These are phyloP conservation scores for Colletotrichum lindemuthianum DNA, from an alignment of 2,329 filamentous ascomycete species.

Conservation along the genomic window DNA sequence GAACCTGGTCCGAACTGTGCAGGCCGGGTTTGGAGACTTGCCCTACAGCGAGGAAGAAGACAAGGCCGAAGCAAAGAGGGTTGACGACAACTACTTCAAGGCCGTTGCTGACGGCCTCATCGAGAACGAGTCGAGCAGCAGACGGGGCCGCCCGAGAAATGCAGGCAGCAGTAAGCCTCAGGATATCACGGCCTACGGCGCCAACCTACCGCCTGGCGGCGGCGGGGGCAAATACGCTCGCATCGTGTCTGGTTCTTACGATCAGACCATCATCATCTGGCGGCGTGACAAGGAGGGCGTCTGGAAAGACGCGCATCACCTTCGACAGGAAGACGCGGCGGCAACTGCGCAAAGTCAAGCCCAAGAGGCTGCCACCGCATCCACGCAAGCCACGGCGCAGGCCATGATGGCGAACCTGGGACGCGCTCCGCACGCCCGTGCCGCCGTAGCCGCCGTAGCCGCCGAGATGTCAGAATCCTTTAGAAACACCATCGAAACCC, in stretches of 20 bases:
- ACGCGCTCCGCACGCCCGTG: conserved; percentile 4
- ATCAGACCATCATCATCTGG: conserved; percentile 97
- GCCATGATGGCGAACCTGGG: not conserved
- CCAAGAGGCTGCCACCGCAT: conserved; percentile 24
- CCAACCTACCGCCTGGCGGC: conserved; percentile 89
- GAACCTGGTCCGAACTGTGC: conserved; percentile 90
- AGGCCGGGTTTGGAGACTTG: conserved; percentile 92
- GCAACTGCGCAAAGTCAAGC: conserved; percentile 52
- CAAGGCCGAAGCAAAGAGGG: conserved; percentile 73
- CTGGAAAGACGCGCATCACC: conserved; percentile 81
- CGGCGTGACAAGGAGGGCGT: conserved; percentile 84
- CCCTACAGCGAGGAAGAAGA: conserved; percentile 83
- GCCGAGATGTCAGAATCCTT: conserved; percentile 38
- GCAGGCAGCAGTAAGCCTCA: conserved; percentile 79
- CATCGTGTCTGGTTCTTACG: conserved; percentile 98
- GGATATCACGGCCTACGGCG: conserved; percentile 82
- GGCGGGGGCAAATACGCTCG: conserved; percentile 89
- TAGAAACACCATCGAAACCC: conserved; percentile 41
- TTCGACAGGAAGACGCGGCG: conserved; percentile 79
- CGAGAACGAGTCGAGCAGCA: conserved; percentile 32
- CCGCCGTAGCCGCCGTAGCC: conserved; percentile 23
- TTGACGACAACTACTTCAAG: conserved; percentile 78
- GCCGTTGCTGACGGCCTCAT: conserved; percentile 64
- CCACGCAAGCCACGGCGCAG: conserved; percentile 8
- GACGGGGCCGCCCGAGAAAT: conserved; percentile 60